Conservation (phyloP, 1,139 yeast species). For the Pichia sp. region DNA sequence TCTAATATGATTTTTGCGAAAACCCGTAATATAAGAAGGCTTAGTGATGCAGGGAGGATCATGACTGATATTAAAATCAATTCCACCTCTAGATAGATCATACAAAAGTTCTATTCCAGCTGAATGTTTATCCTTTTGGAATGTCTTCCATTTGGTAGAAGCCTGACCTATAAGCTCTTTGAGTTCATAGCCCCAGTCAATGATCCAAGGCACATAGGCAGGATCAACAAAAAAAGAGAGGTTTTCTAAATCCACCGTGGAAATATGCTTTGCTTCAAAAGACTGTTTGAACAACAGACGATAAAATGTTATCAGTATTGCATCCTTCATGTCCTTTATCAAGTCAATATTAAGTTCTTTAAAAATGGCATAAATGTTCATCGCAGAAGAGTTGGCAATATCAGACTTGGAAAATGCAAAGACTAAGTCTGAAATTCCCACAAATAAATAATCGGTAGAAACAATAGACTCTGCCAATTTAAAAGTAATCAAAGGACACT, state of each 20-base stretch:
- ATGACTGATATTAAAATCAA: conserved; percentile 55
- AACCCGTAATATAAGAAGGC: conserved; percentile 68
- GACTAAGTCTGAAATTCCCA: conserved; percentile 9
- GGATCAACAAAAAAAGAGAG: conserved; percentile 26
- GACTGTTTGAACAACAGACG: conserved; percentile 13
- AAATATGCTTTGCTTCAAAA: conserved; percentile 3
- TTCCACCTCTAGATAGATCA: conserved; percentile 59
- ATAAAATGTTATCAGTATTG: conserved; percentile 1
- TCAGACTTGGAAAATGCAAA: conserved; percentile 8
- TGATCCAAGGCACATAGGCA: conserved; percentile 36
- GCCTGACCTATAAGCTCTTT: conserved; percentile 19
- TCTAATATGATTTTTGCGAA: conserved; percentile 74
- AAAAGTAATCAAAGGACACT: conserved; percentile 45
- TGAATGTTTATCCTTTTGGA: conserved; percentile 21
- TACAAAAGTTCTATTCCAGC: conserved; percentile 44
- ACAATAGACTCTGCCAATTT: conserved; percentile 38
- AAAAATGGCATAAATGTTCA: conserved; percentile 9
- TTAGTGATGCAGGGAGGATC: conserved; percentile 89
- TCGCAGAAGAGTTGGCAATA: background rate
- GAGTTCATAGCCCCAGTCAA: conserved; percentile 27
- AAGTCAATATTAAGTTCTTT: conserved; percentile 37
- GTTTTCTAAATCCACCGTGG: conserved; percentile 11
- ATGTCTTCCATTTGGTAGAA: conserved; percentile 5
- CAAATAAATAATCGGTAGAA: conserved; percentile 8
- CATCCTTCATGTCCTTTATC: conserved; percentile 7